Conservation (phyloP, 192 early-diverging fungal genomes). For the Backusella mclennaniae region DNA sequence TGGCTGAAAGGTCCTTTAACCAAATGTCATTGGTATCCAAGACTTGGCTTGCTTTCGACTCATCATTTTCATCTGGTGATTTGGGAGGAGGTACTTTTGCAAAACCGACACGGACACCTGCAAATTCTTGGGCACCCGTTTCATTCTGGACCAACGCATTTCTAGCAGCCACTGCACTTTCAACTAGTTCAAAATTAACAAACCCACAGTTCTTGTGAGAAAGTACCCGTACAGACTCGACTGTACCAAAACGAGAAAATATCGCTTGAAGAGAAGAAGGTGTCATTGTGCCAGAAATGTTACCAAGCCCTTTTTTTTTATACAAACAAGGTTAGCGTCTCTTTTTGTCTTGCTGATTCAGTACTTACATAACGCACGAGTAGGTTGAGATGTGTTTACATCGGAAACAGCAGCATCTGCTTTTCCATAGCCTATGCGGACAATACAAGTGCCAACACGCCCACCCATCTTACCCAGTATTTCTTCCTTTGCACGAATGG, state of each 20-base stretch:
- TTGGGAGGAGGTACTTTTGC: slow-evolving; percentile 84
- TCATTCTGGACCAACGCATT: slow-evolving; percentile 86
- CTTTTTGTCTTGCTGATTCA: too few species aligned
- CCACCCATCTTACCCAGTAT: slow-evolving; percentile 72
- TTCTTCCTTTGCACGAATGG: slow-evolving; percentile 78
- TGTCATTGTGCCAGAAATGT: slow-evolving; percentile 76
- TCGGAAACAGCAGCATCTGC: slow-evolving; percentile 49
- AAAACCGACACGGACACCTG: slow-evolving; percentile 83
- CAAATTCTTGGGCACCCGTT: slow-evolving; percentile 63
- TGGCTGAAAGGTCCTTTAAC: neutral
- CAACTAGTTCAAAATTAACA: slow-evolving; percentile 89
- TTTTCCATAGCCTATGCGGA: slow-evolving; percentile 83
- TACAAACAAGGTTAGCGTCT: too few species aligned
- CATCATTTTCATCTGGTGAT: slow-evolving; percentile 15
- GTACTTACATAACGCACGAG: slow-evolving; percentile 67
- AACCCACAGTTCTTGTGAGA: slow-evolving; percentile 97
- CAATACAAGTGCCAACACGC: slow-evolving; percentile 75
- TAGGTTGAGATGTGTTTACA: slow-evolving; percentile 64
- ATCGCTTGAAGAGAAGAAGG: slow-evolving; percentile 69
- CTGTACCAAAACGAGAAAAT: slow-evolving; percentile 77
- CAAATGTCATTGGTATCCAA: slow-evolving; percentile 1
- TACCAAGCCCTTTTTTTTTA: slow-evolving; percentile 75
- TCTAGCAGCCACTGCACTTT: slow-evolving; percentile 86
- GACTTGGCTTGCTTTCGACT: slow-evolving; percentile 13
- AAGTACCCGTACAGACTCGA: slow-evolving; percentile 92